These are phyloP conservation scores for Solanum clarkiae DNA, from an alignment of 257 asterid genomes.

Conservation along the genomic window DNA sequence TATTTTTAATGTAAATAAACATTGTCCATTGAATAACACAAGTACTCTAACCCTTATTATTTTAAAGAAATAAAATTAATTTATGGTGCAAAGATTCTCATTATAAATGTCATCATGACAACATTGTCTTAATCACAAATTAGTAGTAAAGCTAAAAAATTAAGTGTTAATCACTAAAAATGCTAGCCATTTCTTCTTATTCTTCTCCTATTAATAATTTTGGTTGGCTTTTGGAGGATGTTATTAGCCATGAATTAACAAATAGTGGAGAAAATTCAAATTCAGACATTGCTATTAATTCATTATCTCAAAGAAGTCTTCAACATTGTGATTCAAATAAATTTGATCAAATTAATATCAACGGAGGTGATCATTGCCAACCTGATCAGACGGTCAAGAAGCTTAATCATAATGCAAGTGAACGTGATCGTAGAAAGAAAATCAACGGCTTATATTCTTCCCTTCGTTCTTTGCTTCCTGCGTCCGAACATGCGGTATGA, in stretches of 20 bases:
- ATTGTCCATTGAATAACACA: background rate
- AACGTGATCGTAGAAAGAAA: constrained; percentile 62
- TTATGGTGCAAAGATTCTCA: background rate
- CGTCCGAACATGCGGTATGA: constrained; percentile 31
- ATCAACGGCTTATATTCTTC: constrained; percentile 45
- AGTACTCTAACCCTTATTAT: background rate
- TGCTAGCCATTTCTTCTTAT: background rate
- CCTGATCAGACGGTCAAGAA: constrained; percentile 22
- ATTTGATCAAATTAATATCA: background rate
- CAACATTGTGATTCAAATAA: background rate
- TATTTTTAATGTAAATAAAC: background rate
- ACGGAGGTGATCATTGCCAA: background rate
- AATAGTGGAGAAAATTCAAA: background rate
- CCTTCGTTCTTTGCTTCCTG: constrained; percentile 67
- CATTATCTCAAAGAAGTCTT: background rate
- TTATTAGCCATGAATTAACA: background rate
- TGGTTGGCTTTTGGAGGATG: background rate
- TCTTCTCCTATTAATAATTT: background rate
- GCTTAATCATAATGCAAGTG: constrained; percentile 66
- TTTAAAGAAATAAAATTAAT: background rate
- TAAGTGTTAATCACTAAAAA: background rate
- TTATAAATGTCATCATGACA: background rate
- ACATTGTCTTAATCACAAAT: background rate
- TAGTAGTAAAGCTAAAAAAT: background rate
- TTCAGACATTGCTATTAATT: background rate